Evolutionary conservation across 106 monocot species (phyloP).

Genomic region (Chionographis japonica): DNA sequence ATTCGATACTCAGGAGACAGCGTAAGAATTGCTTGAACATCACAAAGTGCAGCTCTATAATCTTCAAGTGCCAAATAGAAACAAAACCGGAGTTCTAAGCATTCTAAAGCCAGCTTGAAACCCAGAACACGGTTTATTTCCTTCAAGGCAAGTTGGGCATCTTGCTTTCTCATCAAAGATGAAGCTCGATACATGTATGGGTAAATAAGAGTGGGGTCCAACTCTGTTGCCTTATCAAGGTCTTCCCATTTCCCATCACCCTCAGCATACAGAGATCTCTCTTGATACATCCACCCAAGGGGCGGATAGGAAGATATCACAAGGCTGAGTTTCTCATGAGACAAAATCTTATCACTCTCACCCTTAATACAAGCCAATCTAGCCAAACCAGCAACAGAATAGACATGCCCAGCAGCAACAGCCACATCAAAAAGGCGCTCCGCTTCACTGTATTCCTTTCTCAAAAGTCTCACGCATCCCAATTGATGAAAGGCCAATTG

Average conservation of each 20-base stretch:
- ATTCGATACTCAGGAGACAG: conserved; percentile 76
- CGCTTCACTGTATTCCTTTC: conserved; percentile 82
- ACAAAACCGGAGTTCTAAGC: conserved; percentile 86
- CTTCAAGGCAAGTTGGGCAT: conserved; percentile 60
- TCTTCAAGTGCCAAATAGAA: conserved; percentile 83
- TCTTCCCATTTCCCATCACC: conserved; percentile 63
- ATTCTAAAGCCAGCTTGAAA: conserved; percentile 82
- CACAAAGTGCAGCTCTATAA: conserved; percentile 70
- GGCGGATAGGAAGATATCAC: conserved; percentile 61
- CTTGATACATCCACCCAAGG: conserved; percentile 96
- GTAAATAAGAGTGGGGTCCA: conserved; percentile 84
- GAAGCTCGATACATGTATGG: conserved; percentile 98
- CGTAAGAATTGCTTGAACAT: conserved; percentile 90
- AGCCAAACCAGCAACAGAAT: conserved; percentile 69
- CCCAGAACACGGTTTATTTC: conserved; percentile 88
- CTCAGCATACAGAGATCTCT: conserved; percentile 77
- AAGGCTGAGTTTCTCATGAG: conserved; percentile 68
- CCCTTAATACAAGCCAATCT: conserved; percentile 56
- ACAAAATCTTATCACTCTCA: conserved; percentile 42
- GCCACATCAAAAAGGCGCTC: conserved; percentile 52
- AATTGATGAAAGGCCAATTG: conserved; percentile 88
- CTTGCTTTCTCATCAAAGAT: conserved; percentile 71
- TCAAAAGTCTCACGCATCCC: conserved; percentile 76
- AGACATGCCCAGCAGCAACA: conserved; percentile 62
- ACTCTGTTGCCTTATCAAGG: conserved; percentile 77